These are phyloP conservation scores for Rhynchospora breviuscula DNA, from an alignment of 176 grass and related monocot species.

Conservation along the genomic window DNA sequence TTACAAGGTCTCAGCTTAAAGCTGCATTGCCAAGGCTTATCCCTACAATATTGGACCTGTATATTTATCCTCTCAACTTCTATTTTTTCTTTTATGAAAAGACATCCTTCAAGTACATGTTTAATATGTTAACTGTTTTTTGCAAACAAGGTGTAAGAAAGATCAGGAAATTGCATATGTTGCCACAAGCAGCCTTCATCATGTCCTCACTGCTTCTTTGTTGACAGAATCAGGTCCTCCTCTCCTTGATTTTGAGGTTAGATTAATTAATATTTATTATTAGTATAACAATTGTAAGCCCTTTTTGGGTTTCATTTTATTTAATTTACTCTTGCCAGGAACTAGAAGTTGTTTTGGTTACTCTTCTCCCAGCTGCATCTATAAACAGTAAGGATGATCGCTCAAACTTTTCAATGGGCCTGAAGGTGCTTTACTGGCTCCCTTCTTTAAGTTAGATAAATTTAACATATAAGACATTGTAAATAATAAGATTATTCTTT, in stretches of 20 bases:
- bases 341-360: conserved; percentile 55
- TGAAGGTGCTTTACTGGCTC: conserved; percentile 56
- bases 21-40: conserved; percentile 83
- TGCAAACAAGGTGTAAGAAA: conserved; percentile 70
- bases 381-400: conserved; percentile 55
- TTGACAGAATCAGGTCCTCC: conserved; percentile 83
- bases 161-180: conserved; percentile 84
- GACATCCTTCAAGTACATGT: conserved; percentile 19
- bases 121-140: conserved; percentile 27
- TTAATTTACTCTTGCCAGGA: conserved; percentile 52
- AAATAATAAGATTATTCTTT: not conserved
- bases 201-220: conserved; percentile 76
- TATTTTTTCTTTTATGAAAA: conserved; percentile 20
- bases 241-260: conserved; percentile 99
- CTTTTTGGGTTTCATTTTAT: conserved; percentile 10
- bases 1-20: conserved; percentile 91
- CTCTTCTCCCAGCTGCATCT: conserved; percentile 77
- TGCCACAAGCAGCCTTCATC: conserved; percentile 78
- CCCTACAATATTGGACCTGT: conserved; percentile 91
- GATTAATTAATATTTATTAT: conserved; percentile 24
- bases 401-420: conserved; percentile 64
- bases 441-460: not conserved
- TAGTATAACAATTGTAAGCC: not conserved
- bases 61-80: conserved; percentile 33
- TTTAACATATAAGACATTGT: not conserved